Evolutionary conservation across 257 asterid genomes (phyloP), one percentile per base, ranked within the genome.

Genomic region (Penstemon barbatus): DNA sequence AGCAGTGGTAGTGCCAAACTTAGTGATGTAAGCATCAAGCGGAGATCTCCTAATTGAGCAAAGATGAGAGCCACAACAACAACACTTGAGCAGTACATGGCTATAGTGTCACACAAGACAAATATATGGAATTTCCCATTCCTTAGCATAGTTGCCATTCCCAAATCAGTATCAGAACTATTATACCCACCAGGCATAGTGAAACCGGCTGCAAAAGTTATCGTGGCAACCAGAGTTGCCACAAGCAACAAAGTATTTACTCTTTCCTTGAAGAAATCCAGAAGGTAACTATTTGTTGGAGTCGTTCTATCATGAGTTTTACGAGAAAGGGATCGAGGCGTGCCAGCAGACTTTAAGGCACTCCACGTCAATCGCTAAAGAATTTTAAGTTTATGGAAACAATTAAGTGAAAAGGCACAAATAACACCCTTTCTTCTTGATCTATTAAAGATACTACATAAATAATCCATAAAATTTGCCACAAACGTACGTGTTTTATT

Each of bases 31-130:
- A 50, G 54, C 43, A 42, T 68, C 8, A 74, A 57, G 5, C 5
- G 64, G 5, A 36, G 38, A 51, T 74, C 82, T 1, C 80, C 82
- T 45, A 77, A 8, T 39, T 81, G 85, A 9, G 85, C 80, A 80
- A 80, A 77, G 0, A 77, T 52, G 25, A 81, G 85, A 10, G 41
- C 9, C 25, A 65, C 78, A 11, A 51, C 78, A 25, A 74, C 85
- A 25, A 71, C 11, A 7, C 64, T 68, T 58, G 85, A 74, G 69
- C 65, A 54, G 48, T 74, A 71, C 80, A 81, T 68, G 44, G 82
- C 85, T 9, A 74, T 7, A 43, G 80, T 44, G 54, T 77, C 78
- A 1, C 80, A 74, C 8, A 81, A 60, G 3, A 77, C 74, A 52
- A 77, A 81, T 12, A 46, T 33, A 5, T 77, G 82, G 51, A 81